phyloP scores from a whole-genome alignment of 2,329 filamentous ascomycete genomes.

The Exophiala aquamarina region DNA sequence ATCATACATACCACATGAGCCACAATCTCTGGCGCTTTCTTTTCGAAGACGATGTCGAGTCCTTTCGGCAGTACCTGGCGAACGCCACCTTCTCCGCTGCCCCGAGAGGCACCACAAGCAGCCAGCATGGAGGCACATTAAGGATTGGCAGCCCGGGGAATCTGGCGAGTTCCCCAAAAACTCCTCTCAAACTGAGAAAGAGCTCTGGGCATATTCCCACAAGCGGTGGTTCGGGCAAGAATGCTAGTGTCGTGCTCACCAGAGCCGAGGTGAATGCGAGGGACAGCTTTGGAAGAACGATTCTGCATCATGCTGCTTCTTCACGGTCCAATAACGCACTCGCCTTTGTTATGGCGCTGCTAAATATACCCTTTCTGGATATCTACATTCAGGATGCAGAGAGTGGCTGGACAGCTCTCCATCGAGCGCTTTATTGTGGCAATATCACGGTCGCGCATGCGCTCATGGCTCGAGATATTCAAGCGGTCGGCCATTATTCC shows the following conservation, averaged over 20 bases:
- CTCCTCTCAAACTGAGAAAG: conserved; percentile 29
- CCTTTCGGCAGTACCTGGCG: conserved; percentile 84
- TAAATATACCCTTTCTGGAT: conserved; percentile 81
- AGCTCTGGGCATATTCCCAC: conserved; percentile 17
- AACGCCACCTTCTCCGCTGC: conserved; percentile 54
- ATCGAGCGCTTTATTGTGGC: conserved; percentile 85
- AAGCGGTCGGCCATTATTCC: conserved; percentile 63
- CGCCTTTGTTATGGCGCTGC: conserved; percentile 73
- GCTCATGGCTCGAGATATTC: conserved; percentile 75
- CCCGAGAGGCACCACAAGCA: conserved; percentile 21
- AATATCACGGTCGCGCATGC: conserved; percentile 83
- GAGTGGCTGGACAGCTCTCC: conserved; percentile 93
- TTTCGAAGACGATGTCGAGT: conserved; percentile 96
- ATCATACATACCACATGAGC: conserved; percentile 71
- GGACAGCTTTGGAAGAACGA: conserved; percentile 76
- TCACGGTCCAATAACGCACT: conserved; percentile 68
- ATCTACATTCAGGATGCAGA: conserved; percentile 84
- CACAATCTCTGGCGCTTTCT: conserved; percentile 95
- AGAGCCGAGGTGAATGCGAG: conserved; percentile 78
- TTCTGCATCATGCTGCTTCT: conserved; percentile 81
- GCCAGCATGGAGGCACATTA: conserved; percentile 47
- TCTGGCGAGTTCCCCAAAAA: conserved; percentile 49
- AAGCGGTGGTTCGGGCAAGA: conserved; percentile 10
- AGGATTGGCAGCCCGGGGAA: conserved; percentile 34
- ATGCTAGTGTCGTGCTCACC: conserved; percentile 40